phyloP scores from a whole-genome alignment of 176 grass and related monocot species.

The Ensete ventricosum region DNA sequence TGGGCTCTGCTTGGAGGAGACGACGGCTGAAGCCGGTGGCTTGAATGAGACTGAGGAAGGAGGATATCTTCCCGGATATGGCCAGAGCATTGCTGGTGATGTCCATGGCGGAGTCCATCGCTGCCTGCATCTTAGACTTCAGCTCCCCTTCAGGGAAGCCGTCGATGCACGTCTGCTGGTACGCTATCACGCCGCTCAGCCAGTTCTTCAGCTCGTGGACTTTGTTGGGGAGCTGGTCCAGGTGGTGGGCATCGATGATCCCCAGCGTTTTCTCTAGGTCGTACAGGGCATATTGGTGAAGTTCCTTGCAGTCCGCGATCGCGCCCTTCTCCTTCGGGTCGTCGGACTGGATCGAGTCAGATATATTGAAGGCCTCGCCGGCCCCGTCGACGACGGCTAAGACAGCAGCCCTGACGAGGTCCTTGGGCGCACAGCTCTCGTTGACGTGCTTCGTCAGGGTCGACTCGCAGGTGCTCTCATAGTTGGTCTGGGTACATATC shows the following conservation, averaged over 20 bases:
- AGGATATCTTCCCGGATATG: background rate
- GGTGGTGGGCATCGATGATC: constrained; percentile 26
- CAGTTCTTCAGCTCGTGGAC: constrained; percentile 8
- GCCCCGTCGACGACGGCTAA: constrained; percentile 40
- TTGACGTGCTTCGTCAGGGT: constrained; percentile 47
- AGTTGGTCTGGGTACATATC: constrained; percentile 53
- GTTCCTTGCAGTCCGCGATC: constrained; percentile 58
- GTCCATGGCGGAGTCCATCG: background rate
- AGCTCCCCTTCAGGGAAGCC: constrained; percentile 5
- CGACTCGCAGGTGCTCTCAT: constrained; percentile 40
- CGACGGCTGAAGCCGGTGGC: background rate
- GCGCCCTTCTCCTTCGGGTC: constrained; percentile 50
- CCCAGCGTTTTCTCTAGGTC: constrained; percentile 45
- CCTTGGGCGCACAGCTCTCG: constrained; percentile 41
- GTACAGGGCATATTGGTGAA: constrained; percentile 32
- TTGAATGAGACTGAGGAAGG: background rate
- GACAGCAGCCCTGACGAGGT: constrained; percentile 40
- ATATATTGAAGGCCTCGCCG: constrained; percentile 38
- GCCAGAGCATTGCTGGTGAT: constrained; percentile 7
- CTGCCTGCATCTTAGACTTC: background rate
- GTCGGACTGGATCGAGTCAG: constrained; percentile 41
- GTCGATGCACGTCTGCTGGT: constrained; percentile 12
- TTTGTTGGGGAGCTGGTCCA: constrained; percentile 13
- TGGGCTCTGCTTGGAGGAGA: background rate
- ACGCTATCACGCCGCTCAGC: constrained; percentile 3